Evolutionary conservation across 2,329 filamentous ascomycete species (phyloP), one percentile per base, ranked within the genome.

Genomic region (Botryotinia narcissicola): DNA sequence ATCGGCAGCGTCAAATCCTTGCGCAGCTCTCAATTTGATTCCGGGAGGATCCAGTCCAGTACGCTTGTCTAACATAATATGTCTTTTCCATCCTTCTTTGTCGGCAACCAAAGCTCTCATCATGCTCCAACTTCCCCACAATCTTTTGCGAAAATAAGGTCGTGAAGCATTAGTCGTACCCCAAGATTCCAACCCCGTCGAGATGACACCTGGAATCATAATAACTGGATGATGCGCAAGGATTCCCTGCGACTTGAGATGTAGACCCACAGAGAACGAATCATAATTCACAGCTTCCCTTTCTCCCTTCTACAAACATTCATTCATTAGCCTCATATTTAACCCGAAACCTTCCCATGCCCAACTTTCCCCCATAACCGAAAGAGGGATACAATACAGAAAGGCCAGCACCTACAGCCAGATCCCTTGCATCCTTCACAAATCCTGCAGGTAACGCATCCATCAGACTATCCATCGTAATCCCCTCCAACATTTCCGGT

Each of bases 121-220:
- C 96, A 99, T 99, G 76, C 90, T 97, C 96, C 97, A 99, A 78
- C 94, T 97, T 7, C 96, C 96, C 96, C 96, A 99, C 68, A 99
- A 84, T 71, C 96, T 87, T 84, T 97, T 97, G 75, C 96, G 88
- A 82, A 99, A 99, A 83, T 98, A 99, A 74, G 92, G 92, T 51
- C 94, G 89, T 12, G 95, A 97, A 60, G 87, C 85, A 80, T 95
- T 93, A 69, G 92, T 90, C 0, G 96, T 98, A 6, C 95, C 94
- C 96, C 96, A 99, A 66, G 94, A 97, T 83, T 99, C 96, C 37
- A 99, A 87, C 1, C 96, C 96, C 0, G 96, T 98, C 0, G 96
- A 98, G 78, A 99, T 99, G 74, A 99, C 96, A 7, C 96, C 96
- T 0, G 96, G 96, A 16, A 99, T 91, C 95, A 99, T 98, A 76